Percentiles rank a stretch among this genome's conserved stretches.
phyloP scores from a whole-genome alignment of 768 basidiomycete species.

The Leccinum fibrillosum region DNA sequence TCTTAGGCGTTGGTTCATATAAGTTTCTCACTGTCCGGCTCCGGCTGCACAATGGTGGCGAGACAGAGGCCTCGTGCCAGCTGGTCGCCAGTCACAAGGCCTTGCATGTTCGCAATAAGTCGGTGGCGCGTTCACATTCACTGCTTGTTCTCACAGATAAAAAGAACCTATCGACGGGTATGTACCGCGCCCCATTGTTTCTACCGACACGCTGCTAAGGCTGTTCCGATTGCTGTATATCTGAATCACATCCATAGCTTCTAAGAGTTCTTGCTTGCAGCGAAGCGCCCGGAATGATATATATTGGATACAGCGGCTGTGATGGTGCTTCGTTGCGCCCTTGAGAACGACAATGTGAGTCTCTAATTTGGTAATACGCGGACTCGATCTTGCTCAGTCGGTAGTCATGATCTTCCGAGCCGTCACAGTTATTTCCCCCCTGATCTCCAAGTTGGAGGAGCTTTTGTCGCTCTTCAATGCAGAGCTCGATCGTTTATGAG shows the following conservation, averaged over 20 bases:
- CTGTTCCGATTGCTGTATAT: slow-evolving; percentile 3
- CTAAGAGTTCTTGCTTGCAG: background rate
- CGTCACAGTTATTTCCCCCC: background rate
- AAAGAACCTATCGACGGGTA: background rate
- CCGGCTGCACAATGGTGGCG: slow-evolving; percentile 10
- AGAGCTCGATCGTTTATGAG: background rate
- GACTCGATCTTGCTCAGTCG: background rate
- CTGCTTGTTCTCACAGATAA: slow-evolving; percentile 4
- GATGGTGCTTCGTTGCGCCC: background rate
- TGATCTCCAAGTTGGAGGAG: background rate
- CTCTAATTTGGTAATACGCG: background rate
- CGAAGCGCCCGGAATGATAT: background rate
- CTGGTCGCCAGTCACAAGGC: background rate
- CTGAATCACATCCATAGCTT: background rate
- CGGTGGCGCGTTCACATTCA: background rate
- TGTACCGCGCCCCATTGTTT: background rate
- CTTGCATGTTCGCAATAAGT: background rate
- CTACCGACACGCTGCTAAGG: background rate
- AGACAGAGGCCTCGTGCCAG: background rate
- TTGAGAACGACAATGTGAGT: background rate
- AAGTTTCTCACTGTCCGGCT: slow-evolving; percentile 9
- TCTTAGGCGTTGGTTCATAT: background rate
- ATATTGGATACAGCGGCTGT: background rate
- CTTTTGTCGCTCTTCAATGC: background rate
- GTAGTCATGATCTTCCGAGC: background rate